These are phyloP conservation scores for Bidens hawaiensis DNA, from an alignment of 140 eudicot species.

Conservation along the genomic window DNA sequence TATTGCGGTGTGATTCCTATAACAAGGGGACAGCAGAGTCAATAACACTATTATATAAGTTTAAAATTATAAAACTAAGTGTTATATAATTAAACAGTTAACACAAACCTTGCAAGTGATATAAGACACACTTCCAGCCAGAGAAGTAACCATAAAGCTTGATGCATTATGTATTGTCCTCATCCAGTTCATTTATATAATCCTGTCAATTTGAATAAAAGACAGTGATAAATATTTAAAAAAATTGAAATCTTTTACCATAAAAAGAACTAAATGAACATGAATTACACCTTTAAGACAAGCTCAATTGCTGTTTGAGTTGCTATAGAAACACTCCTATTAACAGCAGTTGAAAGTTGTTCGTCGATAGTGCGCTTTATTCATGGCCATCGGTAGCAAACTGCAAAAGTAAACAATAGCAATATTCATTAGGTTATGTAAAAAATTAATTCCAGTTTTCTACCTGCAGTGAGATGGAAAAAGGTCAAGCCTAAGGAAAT, in stretches of 20 bases:
- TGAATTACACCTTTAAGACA: conserved; percentile 32
- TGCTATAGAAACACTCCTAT: conserved; percentile 31
- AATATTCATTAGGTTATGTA: not conserved
- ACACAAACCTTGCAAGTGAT: conserved; percentile 37
- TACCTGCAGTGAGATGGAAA: conserved; percentile 10
- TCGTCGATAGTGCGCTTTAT: conserved; percentile 33
- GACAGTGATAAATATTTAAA: not conserved
- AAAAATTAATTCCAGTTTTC: not conserved
- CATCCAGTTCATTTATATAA: conserved; percentile 31
- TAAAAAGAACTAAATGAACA: not conserved
- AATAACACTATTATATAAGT: not conserved
- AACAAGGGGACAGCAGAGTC: not conserved
- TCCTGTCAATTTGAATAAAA: conserved; percentile 21
- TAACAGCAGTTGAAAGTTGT: conserved; percentile 19
- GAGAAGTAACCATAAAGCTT: conserved; percentile 24
- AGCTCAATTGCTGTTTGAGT: conserved; percentile 38
- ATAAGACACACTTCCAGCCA: conserved; percentile 39
- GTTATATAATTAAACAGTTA: not conserved
- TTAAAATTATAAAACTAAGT: not conserved
- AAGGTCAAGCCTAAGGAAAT: conserved; percentile 57
- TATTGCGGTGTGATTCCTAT: conserved; percentile 35
- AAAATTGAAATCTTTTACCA: not conserved
- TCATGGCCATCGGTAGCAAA: conserved; percentile 25
- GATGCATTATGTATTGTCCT: conserved; percentile 28
- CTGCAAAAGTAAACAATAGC: conserved; percentile 18